Conservation (phyloP, 306 rosid species). For the Cucurbita maxima region DNA sequence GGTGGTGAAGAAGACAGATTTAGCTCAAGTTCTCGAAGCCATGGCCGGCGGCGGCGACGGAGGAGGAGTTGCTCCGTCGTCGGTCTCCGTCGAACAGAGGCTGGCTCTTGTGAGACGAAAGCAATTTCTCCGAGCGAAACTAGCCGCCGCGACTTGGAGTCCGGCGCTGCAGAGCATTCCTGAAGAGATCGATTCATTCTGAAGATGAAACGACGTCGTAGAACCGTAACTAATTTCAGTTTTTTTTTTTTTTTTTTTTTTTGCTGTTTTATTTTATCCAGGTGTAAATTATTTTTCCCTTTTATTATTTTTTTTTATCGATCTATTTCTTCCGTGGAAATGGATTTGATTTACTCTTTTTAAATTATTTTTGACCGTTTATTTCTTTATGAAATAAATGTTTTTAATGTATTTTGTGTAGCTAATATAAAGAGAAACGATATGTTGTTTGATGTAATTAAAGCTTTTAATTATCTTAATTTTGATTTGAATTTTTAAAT, state of each 20-base stretch:
- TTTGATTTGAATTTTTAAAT: too few relatives aligned
- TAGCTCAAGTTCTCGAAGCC: slow-evolving; percentile 26
- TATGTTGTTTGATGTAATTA: neutral
- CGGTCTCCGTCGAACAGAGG: slow-evolving; percentile 20
- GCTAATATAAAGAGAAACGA: neutral
- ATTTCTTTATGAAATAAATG: neutral
- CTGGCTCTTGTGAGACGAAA: slow-evolving; percentile 20
- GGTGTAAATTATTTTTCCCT: neutral
- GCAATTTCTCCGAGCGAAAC: slow-evolving; percentile 13
- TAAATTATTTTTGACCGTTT: neutral
- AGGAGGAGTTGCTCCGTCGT: slow-evolving; percentile 6
- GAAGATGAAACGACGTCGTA: too few relatives aligned
- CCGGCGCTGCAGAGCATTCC: slow-evolving; percentile 49
- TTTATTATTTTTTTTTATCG: neutral
- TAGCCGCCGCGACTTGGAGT: slow-evolving; percentile 12
- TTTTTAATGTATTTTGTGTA: neutral
- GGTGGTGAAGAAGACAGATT: slow-evolving; percentile 26
- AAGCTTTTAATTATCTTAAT: neutral
- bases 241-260: neutral
- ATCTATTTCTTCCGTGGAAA: neutral
- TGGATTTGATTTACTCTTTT: neutral
- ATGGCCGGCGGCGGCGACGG: slow-evolving; percentile 5
- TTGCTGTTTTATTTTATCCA: neutral
- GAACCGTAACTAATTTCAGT: neutral
- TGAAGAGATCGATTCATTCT: slow-evolving; percentile 17